Conservation (phyloP, 2,329 filamentous ascomycete genomes). For the Tolypocladium guangdongense region DNA sequence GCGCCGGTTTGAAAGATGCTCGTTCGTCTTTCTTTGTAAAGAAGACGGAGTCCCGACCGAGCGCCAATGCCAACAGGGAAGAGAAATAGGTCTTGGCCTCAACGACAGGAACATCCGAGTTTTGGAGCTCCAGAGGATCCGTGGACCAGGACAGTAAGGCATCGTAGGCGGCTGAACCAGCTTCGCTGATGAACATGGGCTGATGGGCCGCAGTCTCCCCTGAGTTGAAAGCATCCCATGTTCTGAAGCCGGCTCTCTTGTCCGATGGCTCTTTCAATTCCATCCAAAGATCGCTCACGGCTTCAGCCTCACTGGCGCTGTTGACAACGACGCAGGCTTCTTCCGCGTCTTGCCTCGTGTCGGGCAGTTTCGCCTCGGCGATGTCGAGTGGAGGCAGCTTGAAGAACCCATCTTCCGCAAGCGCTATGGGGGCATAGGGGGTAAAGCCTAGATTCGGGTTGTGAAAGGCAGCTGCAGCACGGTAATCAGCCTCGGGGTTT, state of each 20-base stretch:
- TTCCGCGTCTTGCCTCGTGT: neutral
- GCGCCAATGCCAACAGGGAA: slow-evolving; percentile 53
- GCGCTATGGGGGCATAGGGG: slow-evolving; percentile 9
- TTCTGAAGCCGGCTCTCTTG: slow-evolving; percentile 37
- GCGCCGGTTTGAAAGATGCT: slow-evolving; percentile 38
- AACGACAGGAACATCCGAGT: slow-evolving; percentile 30
- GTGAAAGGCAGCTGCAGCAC: neutral
- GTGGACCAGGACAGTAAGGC: slow-evolving; percentile 37
- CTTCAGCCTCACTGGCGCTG: slow-evolving; percentile 4
- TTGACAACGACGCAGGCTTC: neutral
- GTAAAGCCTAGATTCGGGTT: slow-evolving; percentile 3
- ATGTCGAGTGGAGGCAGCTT: slow-evolving; percentile 6
- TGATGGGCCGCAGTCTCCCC: slow-evolving; percentile 21
- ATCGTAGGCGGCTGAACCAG: slow-evolving; percentile 55
- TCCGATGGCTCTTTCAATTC: slow-evolving; percentile 19
- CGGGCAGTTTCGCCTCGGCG: slow-evolving; percentile 1
- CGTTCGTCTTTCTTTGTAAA: slow-evolving; percentile 49
- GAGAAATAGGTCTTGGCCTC: slow-evolving; percentile 37
- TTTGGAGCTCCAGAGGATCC: slow-evolving; percentile 28
- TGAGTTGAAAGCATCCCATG: slow-evolving; percentile 59
- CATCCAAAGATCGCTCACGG: slow-evolving; percentile 33
- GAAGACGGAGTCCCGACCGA: slow-evolving; percentile 62
- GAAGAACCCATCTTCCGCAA: slow-evolving; percentile 20
- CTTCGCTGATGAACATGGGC: slow-evolving; percentile 56
- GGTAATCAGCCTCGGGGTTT: neutral